These are phyloP conservation scores for Prunus yedoensis DNA, from an alignment of 331 rosid genomes.

Conservation along the genomic window DNA sequence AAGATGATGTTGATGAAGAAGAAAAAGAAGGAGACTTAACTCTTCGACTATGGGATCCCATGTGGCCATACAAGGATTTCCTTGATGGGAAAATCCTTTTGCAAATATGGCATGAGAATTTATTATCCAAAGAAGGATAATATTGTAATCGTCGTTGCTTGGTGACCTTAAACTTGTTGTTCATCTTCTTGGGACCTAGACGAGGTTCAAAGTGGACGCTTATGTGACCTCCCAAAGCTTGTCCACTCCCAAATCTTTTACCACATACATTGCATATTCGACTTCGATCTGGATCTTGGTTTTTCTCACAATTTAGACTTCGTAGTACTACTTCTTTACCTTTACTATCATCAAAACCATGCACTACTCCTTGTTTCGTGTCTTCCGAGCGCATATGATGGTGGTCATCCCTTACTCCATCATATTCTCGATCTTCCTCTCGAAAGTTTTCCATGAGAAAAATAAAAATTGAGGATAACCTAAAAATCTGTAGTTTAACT, in stretches of 20 bases:
- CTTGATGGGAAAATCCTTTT: not conserved
- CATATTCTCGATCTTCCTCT: not conserved
- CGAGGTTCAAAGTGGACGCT: constrained; percentile 34
- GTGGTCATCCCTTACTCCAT: too few species aligned
- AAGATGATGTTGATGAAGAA: too few species aligned
- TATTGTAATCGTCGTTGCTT: not conserved
- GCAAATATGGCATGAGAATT: constrained; percentile 9
- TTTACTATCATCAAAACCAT: not conserved
- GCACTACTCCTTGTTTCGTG: not conserved
- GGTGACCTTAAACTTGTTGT: constrained; percentile 23
- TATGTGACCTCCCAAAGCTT: constrained; percentile 60
- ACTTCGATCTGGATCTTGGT: not conserved
- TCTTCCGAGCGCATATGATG: not conserved
- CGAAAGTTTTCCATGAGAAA: not conserved
- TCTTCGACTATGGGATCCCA: constrained; percentile 30
- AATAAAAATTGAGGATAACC: not conserved
- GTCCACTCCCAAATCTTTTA: constrained; percentile 27
- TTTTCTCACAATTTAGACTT: too few species aligned
- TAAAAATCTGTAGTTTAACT: not conserved
- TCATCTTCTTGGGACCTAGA: not conserved
- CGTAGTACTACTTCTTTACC: not conserved
- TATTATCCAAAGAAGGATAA: not conserved
- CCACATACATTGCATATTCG: constrained; percentile 37
- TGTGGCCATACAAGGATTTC: constrained; percentile 29
- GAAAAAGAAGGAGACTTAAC: constrained; percentile 18